Evolutionary conservation across 1,284 basidiomycete species (phyloP).

Genomic region (Ceratobasidium sp.): DNA sequence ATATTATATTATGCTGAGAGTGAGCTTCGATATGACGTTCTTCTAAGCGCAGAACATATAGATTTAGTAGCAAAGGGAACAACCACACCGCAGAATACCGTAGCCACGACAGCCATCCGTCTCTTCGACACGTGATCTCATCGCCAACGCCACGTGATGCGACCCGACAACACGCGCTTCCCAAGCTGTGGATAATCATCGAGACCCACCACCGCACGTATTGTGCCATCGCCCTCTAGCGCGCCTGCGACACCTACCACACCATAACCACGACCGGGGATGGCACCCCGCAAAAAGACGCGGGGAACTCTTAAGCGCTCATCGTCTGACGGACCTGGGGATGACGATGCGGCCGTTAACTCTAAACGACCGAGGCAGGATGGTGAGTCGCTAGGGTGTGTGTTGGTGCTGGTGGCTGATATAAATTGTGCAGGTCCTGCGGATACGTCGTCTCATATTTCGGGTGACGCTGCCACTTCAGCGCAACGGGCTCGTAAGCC

Average conservation of each 20-base stretch:
- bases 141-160: constrained; percentile 16
- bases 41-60: too few species aligned
- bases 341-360: not conserved
- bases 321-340: constrained; percentile 12
- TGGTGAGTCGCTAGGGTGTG: not conserved
- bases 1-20: too few species aligned
- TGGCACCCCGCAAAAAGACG: constrained; percentile 31
- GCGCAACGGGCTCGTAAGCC: constrained; percentile 19
- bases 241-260: constrained; percentile 19
- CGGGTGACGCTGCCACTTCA: not conserved
- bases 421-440: not conserved
- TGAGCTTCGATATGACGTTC: too few species aligned
- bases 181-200: constrained; percentile 7
- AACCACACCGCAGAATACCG: too few species aligned
- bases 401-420: not conserved
- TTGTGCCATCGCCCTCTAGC: not conserved
- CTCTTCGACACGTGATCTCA: constrained; percentile 1
- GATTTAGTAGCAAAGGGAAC: too few species aligned
- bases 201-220: constrained; percentile 3
- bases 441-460: constrained; percentile 7
- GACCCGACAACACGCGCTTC: constrained; percentile 30
- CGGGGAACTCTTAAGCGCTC: constrained; percentile 18
- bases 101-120: not conserved
- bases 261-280: not conserved
- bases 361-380: constrained; percentile 8